Conservation (phyloP, 2,329 filamentous ascomycete species). For the Pestalotiopsis sp. region DNA sequence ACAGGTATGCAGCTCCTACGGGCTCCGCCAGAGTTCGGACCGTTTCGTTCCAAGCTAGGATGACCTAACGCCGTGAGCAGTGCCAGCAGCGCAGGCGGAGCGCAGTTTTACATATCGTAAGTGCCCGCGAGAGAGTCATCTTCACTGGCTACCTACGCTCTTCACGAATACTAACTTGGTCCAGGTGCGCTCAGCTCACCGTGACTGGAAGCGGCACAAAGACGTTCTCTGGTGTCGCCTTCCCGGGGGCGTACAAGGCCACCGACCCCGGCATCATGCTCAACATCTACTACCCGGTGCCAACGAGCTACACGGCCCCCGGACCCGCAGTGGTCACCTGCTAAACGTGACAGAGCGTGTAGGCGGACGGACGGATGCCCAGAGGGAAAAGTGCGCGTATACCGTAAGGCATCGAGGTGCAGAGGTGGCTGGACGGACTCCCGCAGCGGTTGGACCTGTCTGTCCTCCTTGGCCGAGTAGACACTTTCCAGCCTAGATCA, state of each 20-base stretch:
- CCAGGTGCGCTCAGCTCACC: constrained; percentile 32
- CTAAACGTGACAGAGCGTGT: neutral
- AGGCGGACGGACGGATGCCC: neutral
- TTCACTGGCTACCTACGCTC: neutral
- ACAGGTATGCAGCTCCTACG: constrained; percentile 21
- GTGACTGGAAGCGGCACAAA: constrained; percentile 43
- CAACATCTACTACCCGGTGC: constrained; percentile 31
- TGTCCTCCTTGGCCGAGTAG: no score
- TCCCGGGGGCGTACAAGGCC: constrained; percentile 37
- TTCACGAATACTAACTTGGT: neutral
- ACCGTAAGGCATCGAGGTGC: no score
- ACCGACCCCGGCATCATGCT: constrained; percentile 32
- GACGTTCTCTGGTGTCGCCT: constrained; percentile 24
- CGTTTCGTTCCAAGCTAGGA: neutral
- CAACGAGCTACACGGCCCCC: constrained; percentile 27
- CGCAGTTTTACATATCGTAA: constrained; percentile 45
- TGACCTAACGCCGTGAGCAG: constrained; percentile 14
- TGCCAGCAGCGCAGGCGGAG: constrained; percentile 39
- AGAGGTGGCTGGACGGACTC: no score
- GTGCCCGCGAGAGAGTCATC: constrained; percentile 15
- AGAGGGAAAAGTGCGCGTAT: no score
- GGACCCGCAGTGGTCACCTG: constrained; percentile 23
- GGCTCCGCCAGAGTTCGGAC: neutral
- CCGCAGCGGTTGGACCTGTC: no score
- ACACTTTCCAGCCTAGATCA: no score